Base-by-base conservation (phyloP, 2,329 filamentous ascomycete species). In the Phoma sp. region DNA sequence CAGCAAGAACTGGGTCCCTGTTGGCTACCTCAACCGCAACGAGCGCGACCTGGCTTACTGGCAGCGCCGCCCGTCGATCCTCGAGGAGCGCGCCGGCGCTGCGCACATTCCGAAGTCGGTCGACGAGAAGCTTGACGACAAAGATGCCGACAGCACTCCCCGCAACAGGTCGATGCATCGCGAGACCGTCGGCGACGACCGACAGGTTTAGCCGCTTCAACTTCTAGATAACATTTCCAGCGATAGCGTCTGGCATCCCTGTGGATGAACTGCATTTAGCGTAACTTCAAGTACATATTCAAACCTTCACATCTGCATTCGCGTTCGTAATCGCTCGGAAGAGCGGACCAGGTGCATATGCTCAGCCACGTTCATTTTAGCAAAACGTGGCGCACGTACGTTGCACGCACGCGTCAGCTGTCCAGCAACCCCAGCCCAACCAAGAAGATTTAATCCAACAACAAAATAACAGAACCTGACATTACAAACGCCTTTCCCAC, bases 1-100 rank as follows among this genome's bases (percentile, higher is more conserved):
- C 19, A 75, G 73, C 51, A 70, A 63, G 51, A 70, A 67, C 55
- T 75, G 73, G 72, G 54, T 72, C 4, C 72, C 72, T 21, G 58
- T 55, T 19, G 71, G 72, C 17, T 73, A 73, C 37, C 52, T 73
- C 21, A 63, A 61, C 51, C 64, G 71, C 32, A 66, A 67, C 21
- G 65, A 65, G 36, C 68, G 70, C 27, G 71, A 74, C 32, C 50
- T 61, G 19, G 49, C 58, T 9, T 71, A 67, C 57, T 71, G 68
- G 68, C 53, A 68, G 32, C 58, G 63, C 32, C 65, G 63, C 24
- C 51, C 62, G 13, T 68, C 66, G 31, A 58, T 62, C 12, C 19
- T 67, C 4, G 65, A 58, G 17, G 53, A 57, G 48, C 54, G 38
- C 32, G 54, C 49, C 31, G 38, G 39, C 46, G 55, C 38, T 22